Base-by-base conservation (phyloP, 2,329 filamentous ascomycete species). In the Atkinsonella texensis region DNA sequence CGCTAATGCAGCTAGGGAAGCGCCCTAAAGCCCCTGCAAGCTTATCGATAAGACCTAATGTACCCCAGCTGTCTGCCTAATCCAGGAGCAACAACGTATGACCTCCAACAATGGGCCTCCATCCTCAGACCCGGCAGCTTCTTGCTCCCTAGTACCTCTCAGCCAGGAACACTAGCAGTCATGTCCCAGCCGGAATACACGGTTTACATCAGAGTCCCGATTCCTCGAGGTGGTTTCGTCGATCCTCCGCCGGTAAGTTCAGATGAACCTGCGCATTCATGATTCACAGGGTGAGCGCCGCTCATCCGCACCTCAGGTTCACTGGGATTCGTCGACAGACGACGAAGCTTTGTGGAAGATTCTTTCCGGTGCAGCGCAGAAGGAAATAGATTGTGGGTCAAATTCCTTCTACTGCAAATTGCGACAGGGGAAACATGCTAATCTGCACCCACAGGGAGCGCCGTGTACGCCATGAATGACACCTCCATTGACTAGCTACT, bases 251-350 rank as follows among this genome's bases (percentile, higher is more conserved):
- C 85, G 57, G 90, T 90, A 76, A 65, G 78, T 50, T n/a, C 15
- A 18, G n/a, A 40, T 43, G 38, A 42, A 18, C 38, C 23, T 31
- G 3, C 12, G 10, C 39, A 31, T 47, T 31, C 39, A 48, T n/a
- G 28, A 28, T 28, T 47, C 53, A 48, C 50, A 47, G 18, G 10
- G 15, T 23, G 18, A n/a, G 11, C 3, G 20, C 46, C 11, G 35
- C 53, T 48, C 46, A 57, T 55, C 20, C 43, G 28, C 50, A 47
- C 43, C 46, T 47, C 53, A 94, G 89, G 83, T 93, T 51, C 81
- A 89, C 66, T 98, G 93, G 93, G 84, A 90, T 67, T 77, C 84
- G 1, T 74, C 77, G 20, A 97, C 96, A 67, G 93, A 97, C 63
- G 85, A 88, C 63, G 85, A 88, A 54, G 82, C 82, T 10, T 70